Base-by-base conservation (phyloP, 192 early-diverging fungal genomes). In the Entomortierella beljakovae region DNA sequence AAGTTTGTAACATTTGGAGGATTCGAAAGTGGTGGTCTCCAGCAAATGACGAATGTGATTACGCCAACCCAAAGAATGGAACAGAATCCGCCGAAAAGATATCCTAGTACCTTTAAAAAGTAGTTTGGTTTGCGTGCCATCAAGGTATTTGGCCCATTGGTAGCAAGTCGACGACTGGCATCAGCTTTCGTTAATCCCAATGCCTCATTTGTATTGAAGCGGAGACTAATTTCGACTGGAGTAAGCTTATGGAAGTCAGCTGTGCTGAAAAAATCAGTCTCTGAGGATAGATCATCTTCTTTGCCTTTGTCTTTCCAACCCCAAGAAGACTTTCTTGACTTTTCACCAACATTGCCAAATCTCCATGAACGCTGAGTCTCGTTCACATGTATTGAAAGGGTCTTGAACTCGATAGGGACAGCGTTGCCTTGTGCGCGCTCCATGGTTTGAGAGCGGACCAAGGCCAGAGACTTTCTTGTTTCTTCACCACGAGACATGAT, bases 81-180 rank as follows among this genome's bases (percentile, higher is more conserved):
- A 57, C 91, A 90, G 57, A 94, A 94, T 1, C 92, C 92, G 58
- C 90, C 88, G 73, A 91, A 90, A 43, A 91, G 71, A 37, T 88
- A 90, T 0, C 67, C 53, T 33, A 86, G 61, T 15, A 86, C 38
- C 62, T 86, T 87, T 25, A 69, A 57, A 16, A 67, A 6, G 61
- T 74, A 80, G 40, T 85, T 84, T 20, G 59, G 79, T 8, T 83
- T 68, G 8, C 62, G 68, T 29, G 64, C 71, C 25, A 70, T 68
- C 13, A 88, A 71, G 1, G 64, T 57, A 54, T 88, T 85, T 33
- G 76, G 83, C 4, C 84, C 84, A 63, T 84, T 61, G 11, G 58
- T 56, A 34, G 58, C 49, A n/a, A 80, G 35, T 38, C 85, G 72
- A 11, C 69, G 71, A 0, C 35, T n/a, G 11, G 71, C 79, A 22